Evolutionary conservation across 495 filamentous ascomycete species (phyloP), one percentile per base, ranked within the genome.

Genomic region (Aspergillus avenaceus): DNA sequence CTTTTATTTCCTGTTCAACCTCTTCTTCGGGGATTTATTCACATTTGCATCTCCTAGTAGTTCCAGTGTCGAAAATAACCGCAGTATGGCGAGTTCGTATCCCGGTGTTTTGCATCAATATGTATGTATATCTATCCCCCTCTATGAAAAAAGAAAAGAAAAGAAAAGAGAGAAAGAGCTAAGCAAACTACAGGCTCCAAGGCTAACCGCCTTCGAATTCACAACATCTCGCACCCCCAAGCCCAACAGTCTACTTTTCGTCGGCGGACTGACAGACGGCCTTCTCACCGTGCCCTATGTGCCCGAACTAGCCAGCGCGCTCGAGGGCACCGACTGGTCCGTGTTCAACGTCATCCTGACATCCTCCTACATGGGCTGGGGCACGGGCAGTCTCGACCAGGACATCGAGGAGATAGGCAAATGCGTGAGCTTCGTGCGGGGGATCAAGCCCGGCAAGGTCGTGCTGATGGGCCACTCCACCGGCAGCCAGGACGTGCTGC

Each of bases 391-490:
- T 52, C 77, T 98, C 13, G 68, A 73, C 44, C 63, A 79, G 42
- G 92, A 97, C 65, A 84, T 85, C 13, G 64, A 76, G 18, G 90
- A 98, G 63, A 77, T 96, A 37, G 78, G 73, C 0, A 67, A 80
- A 18, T 77, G 86, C 43, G 86, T 96, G n/a, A 61, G 72, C 16
- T 91, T 91, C 60, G 80, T 96, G 42, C 74, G 73, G 3, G 58
- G 62, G 42, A 27, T 59, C 50, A 70, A 68, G 36, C 41, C 56
- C 43, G 31, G 72, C 9, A 88, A 85, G 60, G 71, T 96, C n/a
- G 84, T 92, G 8, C 63, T 97, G 9, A 82, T 98, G 79, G 93
- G 93, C 8, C 90, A 95, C 55, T 91, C 86, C 2, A 89, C 85
- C 0, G 93, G 93, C 2, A 90, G 87, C 52, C 93, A 96, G 71